Evolutionary conservation across 2,329 filamentous ascomycete species (phyloP), one percentile per base, ranked within the genome.

Genomic region (Aspergillus ustus): DNA sequence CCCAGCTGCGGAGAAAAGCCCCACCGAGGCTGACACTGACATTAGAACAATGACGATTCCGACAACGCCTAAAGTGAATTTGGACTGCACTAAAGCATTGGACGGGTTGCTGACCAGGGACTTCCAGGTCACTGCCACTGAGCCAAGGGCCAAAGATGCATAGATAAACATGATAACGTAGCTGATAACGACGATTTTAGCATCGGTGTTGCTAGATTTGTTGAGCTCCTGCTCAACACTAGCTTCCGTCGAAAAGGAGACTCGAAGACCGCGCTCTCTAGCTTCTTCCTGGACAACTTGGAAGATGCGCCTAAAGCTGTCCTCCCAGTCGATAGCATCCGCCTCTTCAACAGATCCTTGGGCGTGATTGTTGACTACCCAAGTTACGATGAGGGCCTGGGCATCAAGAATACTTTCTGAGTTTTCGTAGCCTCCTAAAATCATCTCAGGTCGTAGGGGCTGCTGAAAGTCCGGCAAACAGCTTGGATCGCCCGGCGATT

Each of bases 91-190:
- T 3, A 99, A 81, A 2, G 92, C 89, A 55, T 92, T 89, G 13
- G 91, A 86, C 1, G 94, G 93, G 72, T 96, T 96, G 56, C 86
- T 87, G 52, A 97, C 78, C 50, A 98, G 80, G 60, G 94, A 91
- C 68, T 85, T 87, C 61, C 93, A 80, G 1, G 89, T 91, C 60
- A 96, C 82, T 6, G 91, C 93, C 0, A 91, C 95, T 1, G 93
- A 97, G 0, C 95, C 95, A 0, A 99, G 83, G 0, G 95, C 93
- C 57, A 99, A 80, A 6, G 94, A 98, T 4, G 93, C 95, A 73
- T 99, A 99, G 64, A 99, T 80, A 78, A 99, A 99, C 95, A 99
- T 99, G 81, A 97, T 92, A 66, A 98, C 85, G 79, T 99, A 99
- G 83, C 94, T 98, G 78, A 99, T 90, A 57, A 94, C 87, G 25